A percentile compares a stretch with the other conserved stretches of the same genome.
Evolutionary conservation across 345 rosid genomes (phyloP).

Genomic region (Linum trigynum): DNA sequence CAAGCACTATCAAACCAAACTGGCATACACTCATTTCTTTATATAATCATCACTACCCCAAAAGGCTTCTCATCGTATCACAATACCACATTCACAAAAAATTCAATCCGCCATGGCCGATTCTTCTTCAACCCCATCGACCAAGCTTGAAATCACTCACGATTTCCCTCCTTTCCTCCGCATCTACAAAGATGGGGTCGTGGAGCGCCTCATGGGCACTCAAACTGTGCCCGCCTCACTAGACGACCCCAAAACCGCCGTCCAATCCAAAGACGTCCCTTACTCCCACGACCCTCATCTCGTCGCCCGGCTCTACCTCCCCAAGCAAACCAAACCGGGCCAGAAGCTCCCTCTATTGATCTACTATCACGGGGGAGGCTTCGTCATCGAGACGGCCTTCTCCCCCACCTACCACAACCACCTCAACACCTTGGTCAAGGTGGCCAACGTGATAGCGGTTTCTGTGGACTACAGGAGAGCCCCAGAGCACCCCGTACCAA

Average conservation of each 20-base stretch:
- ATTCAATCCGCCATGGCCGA: neutral
- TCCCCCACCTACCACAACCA: conserved; percentile 19
- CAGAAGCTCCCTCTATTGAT: conserved; percentile 29
- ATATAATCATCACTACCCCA: no score
- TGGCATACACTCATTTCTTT: no score
- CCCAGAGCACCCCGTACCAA: conserved; percentile 29
- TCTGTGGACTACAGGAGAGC: conserved; percentile 35
- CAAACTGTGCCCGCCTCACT: neutral
- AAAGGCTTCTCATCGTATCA: no score
- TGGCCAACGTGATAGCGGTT: conserved; percentile 18
- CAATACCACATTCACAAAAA: no score
- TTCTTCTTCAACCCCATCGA: neutral
- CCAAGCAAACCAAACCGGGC: neutral
- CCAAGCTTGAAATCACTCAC: neutral
- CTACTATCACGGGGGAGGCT: conserved; percentile 37
- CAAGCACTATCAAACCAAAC: no score
- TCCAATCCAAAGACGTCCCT: neutral
- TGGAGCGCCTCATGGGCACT: neutral
- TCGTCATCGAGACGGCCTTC: conserved; percentile 18
- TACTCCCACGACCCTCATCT: conserved; percentile 13
- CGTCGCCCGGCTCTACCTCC: conserved; percentile 25
- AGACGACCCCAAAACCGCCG: neutral
- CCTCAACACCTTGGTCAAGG: conserved; percentile 14
- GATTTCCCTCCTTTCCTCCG: neutral
- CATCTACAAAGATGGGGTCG: neutral